These are phyloP conservation scores for Malus hybrid DNA, from an alignment of 331 rosid species.

Conservation along the genomic window DNA sequence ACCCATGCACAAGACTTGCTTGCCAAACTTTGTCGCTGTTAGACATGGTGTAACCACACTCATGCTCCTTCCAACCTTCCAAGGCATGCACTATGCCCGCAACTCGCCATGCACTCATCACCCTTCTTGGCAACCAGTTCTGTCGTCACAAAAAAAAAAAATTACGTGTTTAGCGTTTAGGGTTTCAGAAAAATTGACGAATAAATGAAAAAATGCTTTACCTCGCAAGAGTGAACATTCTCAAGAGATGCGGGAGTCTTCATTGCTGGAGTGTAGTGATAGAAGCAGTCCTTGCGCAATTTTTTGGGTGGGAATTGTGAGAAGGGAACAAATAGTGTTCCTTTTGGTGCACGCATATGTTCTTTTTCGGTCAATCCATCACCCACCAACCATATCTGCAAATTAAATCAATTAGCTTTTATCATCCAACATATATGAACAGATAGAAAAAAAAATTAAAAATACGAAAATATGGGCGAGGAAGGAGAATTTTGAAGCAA, in stretches of 20 bases:
- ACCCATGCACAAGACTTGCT: conserved; percentile 38
- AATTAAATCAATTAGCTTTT: not conserved
- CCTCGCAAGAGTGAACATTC: conserved; percentile 13
- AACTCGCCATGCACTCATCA: conserved; percentile 42
- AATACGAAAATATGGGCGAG: not conserved
- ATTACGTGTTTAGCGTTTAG: too few species aligned
- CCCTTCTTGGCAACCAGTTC: conserved; percentile 48
- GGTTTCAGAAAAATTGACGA: too few species aligned
- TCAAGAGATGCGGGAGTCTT: conserved; percentile 35
- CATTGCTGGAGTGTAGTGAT: conserved; percentile 62
- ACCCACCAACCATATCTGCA: conserved; percentile 69
- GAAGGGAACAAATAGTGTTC: conserved; percentile 61
- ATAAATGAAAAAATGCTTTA: not conserved
- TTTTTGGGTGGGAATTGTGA: conserved; percentile 58
- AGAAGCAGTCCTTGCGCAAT: conserved; percentile 56
- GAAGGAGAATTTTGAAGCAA: not conserved
- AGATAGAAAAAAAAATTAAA: too few species aligned
- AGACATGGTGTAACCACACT: conserved; percentile 21
- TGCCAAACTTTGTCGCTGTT: conserved; percentile 25
- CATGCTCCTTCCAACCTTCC: conserved; percentile 42
- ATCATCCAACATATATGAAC: too few species aligned
- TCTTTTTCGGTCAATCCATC: conserved; percentile 37
- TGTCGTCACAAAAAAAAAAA: not conserved
- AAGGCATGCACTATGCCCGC: conserved; percentile 30
- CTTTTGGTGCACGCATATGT: conserved; percentile 53